Percentiles rank a stretch among this genome's conserved stretches.
phyloP scores from a whole-genome alignment of 306 rosid genomes.

The Fragaria vesca region DNA sequence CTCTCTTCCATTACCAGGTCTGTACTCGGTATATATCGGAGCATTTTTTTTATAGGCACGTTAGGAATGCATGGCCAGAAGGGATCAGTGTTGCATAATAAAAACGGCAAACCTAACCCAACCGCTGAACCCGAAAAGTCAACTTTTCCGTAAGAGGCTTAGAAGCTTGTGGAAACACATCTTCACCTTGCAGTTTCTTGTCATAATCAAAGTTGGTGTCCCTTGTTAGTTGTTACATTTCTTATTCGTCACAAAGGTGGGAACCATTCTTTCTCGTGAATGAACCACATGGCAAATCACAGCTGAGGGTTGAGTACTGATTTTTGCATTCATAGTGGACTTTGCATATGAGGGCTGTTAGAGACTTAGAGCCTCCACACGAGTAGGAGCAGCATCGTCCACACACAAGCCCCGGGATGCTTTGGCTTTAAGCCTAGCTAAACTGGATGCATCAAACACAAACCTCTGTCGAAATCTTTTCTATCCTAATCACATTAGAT shows the following conservation, averaged over 20 bases:
- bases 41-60: neutral
- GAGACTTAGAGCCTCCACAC: neutral
- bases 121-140: slow-evolving; percentile 24
- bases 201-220: slow-evolving; percentile 2
- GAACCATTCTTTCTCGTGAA: slow-evolving; percentile 14
- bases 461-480: slow-evolving; percentile 12
- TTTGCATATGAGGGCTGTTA: slow-evolving; percentile 11
- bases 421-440: slow-evolving; percentile 22
- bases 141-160: slow-evolving; percentile 3
- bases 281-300: slow-evolving; percentile 18
- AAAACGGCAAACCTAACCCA: slow-evolving; percentile 12
- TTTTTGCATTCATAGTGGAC: neutral
- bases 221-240: neutral
- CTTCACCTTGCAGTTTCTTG: slow-evolving; percentile 14
- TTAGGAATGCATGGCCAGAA: slow-evolving; percentile 19
- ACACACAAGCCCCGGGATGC: neutral
- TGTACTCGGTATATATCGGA: neutral
- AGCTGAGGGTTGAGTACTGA: neutral
- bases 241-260: slow-evolving; percentile 10
- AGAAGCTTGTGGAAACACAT: slow-evolving; percentile 2
- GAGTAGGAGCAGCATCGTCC: neutral
- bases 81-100: slow-evolving; percentile 17
- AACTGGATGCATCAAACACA: slow-evolving; percentile 3
- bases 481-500: neutral
- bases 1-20: slow-evolving; percentile 13